These are phyloP conservation scores for Pseudogymnoascus sp. DNA, from an alignment of 2,329 filamentous ascomycete genomes.

Conservation along the genomic window DNA sequence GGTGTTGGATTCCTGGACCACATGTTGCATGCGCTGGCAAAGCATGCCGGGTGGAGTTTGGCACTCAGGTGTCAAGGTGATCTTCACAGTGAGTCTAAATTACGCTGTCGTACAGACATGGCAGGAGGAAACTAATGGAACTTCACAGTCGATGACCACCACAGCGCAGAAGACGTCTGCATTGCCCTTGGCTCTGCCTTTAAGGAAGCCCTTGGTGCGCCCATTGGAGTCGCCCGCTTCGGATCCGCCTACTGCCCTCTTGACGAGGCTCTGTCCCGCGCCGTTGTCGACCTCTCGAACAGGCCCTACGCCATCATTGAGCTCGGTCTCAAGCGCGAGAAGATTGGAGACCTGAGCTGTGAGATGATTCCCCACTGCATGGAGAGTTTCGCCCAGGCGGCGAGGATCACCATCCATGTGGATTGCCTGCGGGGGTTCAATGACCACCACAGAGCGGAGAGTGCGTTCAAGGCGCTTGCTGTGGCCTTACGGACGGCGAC, in stretches of 20 bases:
- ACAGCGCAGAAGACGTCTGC: conserved; percentile 93
- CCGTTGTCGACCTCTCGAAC: conserved; percentile 91
- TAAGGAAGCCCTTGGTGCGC: conserved; percentile 66
- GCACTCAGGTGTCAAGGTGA: conserved; percentile 78
- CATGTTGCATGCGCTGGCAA: conserved; percentile 94
- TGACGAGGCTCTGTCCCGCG: conserved; percentile 88
- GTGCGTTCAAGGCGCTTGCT: conserved; percentile 92
- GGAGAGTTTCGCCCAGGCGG: conserved; percentile 86
- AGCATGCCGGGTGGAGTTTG: conserved; percentile 92
- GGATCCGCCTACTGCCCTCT: conserved; percentile 87
- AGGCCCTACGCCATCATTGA: conserved; percentile 79
- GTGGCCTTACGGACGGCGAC: conserved; percentile 76
- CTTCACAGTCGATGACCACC: conserved; percentile 82
- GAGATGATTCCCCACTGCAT: conserved; percentile 98
- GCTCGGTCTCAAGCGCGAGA: conserved; percentile 79
- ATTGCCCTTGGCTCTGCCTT: conserved; percentile 85
- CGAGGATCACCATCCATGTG: conserved; percentile 88
- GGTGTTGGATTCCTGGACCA: conserved; percentile 98
- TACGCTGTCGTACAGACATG: neutral
- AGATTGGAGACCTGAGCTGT: conserved; percentile 83
- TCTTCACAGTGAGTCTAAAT: conserved; percentile 62
- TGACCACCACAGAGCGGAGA: conserved; percentile 93
- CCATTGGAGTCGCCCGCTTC: conserved; percentile 78
- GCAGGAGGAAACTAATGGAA: neutral
- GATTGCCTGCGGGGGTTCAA: conserved; percentile 86